phyloP scores from a whole-genome alignment of 2,329 filamentous ascomycete species.

The Alternaria consortialis region DNA sequence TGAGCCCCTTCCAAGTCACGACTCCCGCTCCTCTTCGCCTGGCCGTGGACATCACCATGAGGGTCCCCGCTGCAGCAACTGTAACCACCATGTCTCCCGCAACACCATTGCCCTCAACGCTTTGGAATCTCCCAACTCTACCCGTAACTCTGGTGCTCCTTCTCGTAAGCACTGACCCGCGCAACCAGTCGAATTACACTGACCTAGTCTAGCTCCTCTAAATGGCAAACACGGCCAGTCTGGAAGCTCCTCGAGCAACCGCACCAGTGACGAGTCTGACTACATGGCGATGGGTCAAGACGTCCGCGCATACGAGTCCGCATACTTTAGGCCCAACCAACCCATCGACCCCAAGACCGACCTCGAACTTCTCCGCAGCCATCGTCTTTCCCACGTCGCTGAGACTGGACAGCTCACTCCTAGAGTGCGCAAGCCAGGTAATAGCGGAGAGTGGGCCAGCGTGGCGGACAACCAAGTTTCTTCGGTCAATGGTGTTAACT shows the following conservation, averaged over 20 bases:
- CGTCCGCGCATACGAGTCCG: constrained; percentile 45
- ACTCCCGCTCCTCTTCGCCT: constrained; percentile 45
- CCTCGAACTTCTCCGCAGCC: constrained; percentile 55
- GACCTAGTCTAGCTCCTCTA: constrained; percentile 28
- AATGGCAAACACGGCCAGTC: constrained; percentile 26
- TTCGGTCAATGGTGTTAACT: constrained; percentile 49
- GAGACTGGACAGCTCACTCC: constrained; percentile 60
- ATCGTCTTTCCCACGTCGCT: constrained; percentile 60
- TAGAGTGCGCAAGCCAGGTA: constrained; percentile 49
- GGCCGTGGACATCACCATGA: constrained; percentile 36
- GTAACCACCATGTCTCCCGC: constrained; percentile 36
- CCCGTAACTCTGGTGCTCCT: constrained; percentile 27
- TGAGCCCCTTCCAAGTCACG: constrained; percentile 43
- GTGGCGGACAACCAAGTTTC: constrained; percentile 43
- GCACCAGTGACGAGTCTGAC: constrained; percentile 49
- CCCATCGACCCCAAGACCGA: constrained; percentile 47
- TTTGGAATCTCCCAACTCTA: constrained; percentile 37
- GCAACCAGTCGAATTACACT: neutral
- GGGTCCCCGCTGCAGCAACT: constrained; percentile 48
- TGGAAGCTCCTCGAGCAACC: constrained; percentile 42
- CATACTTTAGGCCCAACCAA: constrained; percentile 43
- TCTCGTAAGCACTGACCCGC: constrained; percentile 35
- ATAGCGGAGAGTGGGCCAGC: constrained; percentile 51
- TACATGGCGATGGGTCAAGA: constrained; percentile 42
- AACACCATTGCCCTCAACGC: constrained; percentile 45